Evolutionary conservation across 805 yeast species (phyloP).

Genomic region (Cyberlindnera maclurae): DNA sequence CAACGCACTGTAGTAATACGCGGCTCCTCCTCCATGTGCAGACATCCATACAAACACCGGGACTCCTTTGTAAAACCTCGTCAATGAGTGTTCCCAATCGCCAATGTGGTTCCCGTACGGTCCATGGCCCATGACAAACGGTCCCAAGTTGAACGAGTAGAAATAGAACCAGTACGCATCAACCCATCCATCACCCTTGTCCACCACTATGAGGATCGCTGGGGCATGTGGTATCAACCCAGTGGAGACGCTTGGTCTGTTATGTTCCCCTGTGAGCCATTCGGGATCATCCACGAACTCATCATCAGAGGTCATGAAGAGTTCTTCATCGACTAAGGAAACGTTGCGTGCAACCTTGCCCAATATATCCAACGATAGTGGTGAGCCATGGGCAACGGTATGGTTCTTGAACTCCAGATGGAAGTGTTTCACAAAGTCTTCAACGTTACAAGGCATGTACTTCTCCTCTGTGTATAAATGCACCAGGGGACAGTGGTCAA

Average conservation of each 20-base stretch:
- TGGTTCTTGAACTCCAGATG: constrained; percentile 48
- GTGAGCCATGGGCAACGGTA: constrained; percentile 27
- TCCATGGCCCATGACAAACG: constrained; percentile 95
- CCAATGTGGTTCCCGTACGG: constrained; percentile 97
- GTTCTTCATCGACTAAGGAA: constrained; percentile 17
- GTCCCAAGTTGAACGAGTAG: constrained; percentile 90
- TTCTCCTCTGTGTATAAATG: constrained; percentile 84
- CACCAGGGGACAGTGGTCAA: constrained; percentile 68
- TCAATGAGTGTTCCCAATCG: constrained; percentile 95
- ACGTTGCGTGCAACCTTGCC: constrained; percentile 19
- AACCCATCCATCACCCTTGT: constrained; percentile 90
- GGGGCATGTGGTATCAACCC: constrained; percentile 76
- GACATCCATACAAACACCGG: constrained; percentile 93
- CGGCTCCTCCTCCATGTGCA: constrained; percentile 97
- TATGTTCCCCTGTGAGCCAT: constrained; percentile 73
- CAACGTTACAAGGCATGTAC: constrained; percentile 78
- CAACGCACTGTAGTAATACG: constrained; percentile 68
- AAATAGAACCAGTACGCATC: constrained; percentile 97
- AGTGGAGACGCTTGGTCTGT: constrained; percentile 60
- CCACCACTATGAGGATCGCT: constrained; percentile 74
- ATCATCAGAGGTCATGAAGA: constrained; percentile 57
- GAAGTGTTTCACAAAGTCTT: constrained; percentile 61
- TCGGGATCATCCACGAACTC: constrained; percentile 74
- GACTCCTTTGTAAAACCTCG: constrained; percentile 71
- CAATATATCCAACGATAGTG: constrained; percentile 27